A percentile compares a stretch with the other conserved stretches of the same genome.
Evolutionary conservation across 2,329 filamentous ascomycete species (phyloP).

Genomic region (Aphanoascus verrucosus): DNA sequence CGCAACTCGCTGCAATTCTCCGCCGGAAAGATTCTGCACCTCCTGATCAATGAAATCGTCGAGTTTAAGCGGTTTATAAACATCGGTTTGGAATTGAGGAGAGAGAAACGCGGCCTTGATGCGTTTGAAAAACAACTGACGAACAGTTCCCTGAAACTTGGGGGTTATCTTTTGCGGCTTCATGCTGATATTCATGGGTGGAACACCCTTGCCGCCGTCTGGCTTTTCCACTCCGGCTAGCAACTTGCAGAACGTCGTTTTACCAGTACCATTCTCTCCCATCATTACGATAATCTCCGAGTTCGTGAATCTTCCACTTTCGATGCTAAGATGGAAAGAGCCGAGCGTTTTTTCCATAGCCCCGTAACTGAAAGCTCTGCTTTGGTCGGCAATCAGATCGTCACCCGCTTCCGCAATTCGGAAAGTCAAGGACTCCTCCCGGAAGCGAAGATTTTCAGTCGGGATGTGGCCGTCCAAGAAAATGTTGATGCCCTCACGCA

Average conservation of each 20-base stretch:
- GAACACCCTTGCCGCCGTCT: slow-evolving; percentile 65
- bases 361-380: slow-evolving; percentile 76
- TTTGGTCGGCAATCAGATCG: slow-evolving; percentile 75
- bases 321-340: slow-evolving; percentile 71
- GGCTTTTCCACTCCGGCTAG: slow-evolving; percentile 89
- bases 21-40: slow-evolving; percentile 96
- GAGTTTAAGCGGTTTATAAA: slow-evolving; percentile 97
- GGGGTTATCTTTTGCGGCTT: slow-evolving; percentile 99
- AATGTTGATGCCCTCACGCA: slow-evolving; percentile 98
- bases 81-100: slow-evolving; percentile 98
- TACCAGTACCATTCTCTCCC: slow-evolving; percentile 98
- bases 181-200: slow-evolving; percentile 96
- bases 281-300: slow-evolving; percentile 99
- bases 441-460: slow-evolving; percentile 96
- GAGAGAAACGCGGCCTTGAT: slow-evolving; percentile 95
- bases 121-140: slow-evolving; percentile 98
- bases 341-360: slow-evolving; percentile 88
- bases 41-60: slow-evolving; percentile 99
- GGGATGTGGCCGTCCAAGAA: slow-evolving; percentile 98
- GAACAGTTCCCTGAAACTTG: slow-evolving; percentile 93
- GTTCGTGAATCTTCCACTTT: slow-evolving; percentile 81
- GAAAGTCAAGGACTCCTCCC: slow-evolving; percentile 93
- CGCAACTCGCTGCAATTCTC: slow-evolving; percentile 98
- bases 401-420: slow-evolving; percentile 82
- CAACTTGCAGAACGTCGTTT: slow-evolving; percentile 97